phyloP scores from a whole-genome alignment of 164 flowering plant species.

The Santalum album region DNA sequence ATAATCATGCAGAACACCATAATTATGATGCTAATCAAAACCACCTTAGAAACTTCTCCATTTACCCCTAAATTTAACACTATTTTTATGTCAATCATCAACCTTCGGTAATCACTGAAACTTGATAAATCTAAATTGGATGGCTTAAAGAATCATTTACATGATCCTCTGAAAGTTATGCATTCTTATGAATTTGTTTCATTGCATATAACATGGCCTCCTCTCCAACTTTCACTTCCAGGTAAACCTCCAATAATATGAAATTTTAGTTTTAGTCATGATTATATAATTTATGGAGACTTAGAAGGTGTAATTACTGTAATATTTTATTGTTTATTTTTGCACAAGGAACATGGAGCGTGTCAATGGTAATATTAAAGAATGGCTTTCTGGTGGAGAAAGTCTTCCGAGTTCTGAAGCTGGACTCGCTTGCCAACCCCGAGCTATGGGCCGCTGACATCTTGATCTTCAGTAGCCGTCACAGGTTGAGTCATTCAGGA shows the following conservation, averaged over 20 bases:
- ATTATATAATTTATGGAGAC: no score
- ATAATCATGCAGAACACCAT: no score
- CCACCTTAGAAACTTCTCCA: no score
- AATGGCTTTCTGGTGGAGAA: conserved; percentile 2
- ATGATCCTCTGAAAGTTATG: no score
- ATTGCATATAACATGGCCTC: neutral
- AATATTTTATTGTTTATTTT: neutral
- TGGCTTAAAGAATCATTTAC: no score
- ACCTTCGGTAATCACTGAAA: no score
- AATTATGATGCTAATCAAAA: no score
- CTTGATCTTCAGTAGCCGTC: conserved; percentile 28
- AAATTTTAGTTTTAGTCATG: neutral
- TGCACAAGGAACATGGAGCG: conserved; percentile 10
- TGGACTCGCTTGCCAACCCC: conserved; percentile 18
- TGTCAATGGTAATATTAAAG: conserved; percentile 1
- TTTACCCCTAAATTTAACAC: no score
- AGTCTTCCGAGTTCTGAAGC: conserved; percentile 16
- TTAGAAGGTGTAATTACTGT: neutral
- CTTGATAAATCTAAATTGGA: no score
- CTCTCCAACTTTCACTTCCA: conserved; percentile 15
- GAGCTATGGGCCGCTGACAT: conserved; percentile 21
- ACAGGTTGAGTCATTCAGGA: conserved; percentile 30
- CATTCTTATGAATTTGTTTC: no score
- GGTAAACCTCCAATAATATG: conserved; percentile 5
- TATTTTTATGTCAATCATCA: no score